Base-by-base conservation (phyloP, 2,329 filamentous ascomycete genomes). In the Dryadomyces quercus-mongolicae region DNA sequence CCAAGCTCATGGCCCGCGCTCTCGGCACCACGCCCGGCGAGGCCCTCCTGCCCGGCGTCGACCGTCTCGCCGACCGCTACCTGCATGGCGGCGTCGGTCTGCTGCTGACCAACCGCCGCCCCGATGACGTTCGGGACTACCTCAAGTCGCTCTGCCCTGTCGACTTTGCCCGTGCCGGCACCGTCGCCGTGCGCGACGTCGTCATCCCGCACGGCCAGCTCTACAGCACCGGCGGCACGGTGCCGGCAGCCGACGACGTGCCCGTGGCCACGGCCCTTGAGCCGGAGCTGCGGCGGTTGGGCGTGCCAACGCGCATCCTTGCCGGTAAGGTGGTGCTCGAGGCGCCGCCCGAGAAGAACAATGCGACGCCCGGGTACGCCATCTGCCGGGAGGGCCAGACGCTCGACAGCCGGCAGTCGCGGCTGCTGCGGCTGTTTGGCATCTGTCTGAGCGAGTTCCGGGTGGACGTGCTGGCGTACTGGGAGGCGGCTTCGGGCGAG, bases 1-100 rank as follows among this genome's bases (percentile, higher is more conserved):
- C 92, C 57, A 97, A 97, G 74, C 91, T 98, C 70, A 97, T 97
- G 90, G 84, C 88, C 63, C 92, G 93, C 72, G 91, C 93, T 55
- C 85, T 98, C 25, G 93, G 93, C 66, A 80, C 80, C 60, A 84
- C 77, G 53, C 77, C 83, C 61, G 85, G 87, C 65, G 86, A 88
- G 64, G 88, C 91, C 71, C 80, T 87, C 70, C 86, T 88, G 62
- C 81, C 87, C 47, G 88, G 88, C 66, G 81, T 93, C 64, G 76
- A 88, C 67, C 71, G 74, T 59, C 81, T 96, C 56, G 73, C 79
- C 20, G 74, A 74, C 48, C 55, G 55, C 54, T 80, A 88, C 74
- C 76, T 97, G 52, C 71, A 77, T 61, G 93, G 86, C 63, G n/a
- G 48, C 31, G 88, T 96, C 56, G 93, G 93, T 55, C 80, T 98